Conservation (phyloP, 2,329 filamentous ascomycete species). For the Lasiodiplodia hormozganensis region DNA sequence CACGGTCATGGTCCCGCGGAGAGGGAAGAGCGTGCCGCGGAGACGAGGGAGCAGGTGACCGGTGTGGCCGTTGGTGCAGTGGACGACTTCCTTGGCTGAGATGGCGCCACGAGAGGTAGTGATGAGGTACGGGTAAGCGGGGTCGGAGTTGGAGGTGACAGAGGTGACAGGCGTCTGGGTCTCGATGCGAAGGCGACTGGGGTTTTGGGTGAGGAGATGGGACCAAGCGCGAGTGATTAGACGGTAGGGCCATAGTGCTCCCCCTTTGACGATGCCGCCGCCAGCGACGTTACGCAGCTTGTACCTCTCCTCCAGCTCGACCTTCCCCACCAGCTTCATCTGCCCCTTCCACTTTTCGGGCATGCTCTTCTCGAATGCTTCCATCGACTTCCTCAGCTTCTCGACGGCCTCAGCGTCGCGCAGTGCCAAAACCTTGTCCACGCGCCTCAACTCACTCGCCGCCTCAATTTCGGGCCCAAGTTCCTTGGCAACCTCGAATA, state of each 20-base stretch:
- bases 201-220: constrained; percentile 8
- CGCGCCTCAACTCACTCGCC: neutral
- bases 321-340: neutral
- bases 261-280: constrained; percentile 38
- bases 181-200: constrained; percentile 44
- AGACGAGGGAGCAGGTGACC: constrained; percentile 60
- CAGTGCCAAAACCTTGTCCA: constrained; percentile 10
- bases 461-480: neutral
- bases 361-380: constrained; percentile 5
- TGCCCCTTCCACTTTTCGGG: constrained; percentile 4
- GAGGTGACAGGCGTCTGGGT: constrained; percentile 48
- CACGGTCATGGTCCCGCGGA: constrained; percentile 58
- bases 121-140: constrained; percentile 42
- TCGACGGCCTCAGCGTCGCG: neutral
- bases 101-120: constrained; percentile 56
- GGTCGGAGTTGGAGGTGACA: constrained; percentile 41
- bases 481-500: constrained; percentile 6
- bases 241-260: constrained; percentile 34
- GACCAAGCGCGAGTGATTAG: constrained; percentile 25
- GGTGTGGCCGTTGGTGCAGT: constrained; percentile 65
- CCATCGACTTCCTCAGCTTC: neutral
- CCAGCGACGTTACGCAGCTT: constrained; percentile 2
- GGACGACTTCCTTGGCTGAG: constrained; percentile 59
- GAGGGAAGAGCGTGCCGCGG: constrained; percentile 53
- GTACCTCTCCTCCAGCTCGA: constrained; percentile 4